phyloP scores from a whole-genome alignment of 345 rosid species.

The Eucalyptus erythrocorys region DNA sequence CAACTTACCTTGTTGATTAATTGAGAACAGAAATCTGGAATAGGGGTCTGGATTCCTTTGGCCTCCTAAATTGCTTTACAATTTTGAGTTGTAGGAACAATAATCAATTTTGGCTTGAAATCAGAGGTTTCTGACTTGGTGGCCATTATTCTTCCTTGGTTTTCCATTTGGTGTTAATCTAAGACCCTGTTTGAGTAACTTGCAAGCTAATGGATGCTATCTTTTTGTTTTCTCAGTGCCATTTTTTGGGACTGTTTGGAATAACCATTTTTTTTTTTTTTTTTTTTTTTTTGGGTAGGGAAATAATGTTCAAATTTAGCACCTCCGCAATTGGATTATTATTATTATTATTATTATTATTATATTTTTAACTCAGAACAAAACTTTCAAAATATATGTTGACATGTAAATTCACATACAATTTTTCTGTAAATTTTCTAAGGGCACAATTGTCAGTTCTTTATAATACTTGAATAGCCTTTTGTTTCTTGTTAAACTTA shows the following conservation, averaged over 20 bases:
- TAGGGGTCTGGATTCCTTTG: neutral
- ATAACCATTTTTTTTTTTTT: neutral
- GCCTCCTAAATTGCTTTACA: neutral
- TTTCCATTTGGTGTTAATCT: neutral
- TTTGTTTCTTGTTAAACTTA: neutral
- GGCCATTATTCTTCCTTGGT: neutral
- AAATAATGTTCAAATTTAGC: neutral
- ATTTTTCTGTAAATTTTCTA: neutral
- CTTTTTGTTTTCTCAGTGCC: neutral
- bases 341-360: too few relatives aligned
- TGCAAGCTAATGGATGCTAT: neutral
- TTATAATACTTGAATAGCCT: neutral
- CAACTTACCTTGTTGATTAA: neutral
- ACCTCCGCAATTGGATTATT: neutral
- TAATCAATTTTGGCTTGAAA: neutral
- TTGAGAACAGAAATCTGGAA: neutral
- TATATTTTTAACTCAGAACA: neutral
- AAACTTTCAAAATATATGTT: neutral
- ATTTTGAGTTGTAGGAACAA: neutral
- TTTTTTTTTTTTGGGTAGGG: too few relatives aligned
- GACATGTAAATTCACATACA: neutral
- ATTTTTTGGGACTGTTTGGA: neutral
- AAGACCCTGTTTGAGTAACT: neutral
- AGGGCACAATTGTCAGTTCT: neutral
- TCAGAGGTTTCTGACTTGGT: neutral